Base-by-base conservation (phyloP, 768 basidiomycete genomes). In the Pholiota microspora region DNA sequence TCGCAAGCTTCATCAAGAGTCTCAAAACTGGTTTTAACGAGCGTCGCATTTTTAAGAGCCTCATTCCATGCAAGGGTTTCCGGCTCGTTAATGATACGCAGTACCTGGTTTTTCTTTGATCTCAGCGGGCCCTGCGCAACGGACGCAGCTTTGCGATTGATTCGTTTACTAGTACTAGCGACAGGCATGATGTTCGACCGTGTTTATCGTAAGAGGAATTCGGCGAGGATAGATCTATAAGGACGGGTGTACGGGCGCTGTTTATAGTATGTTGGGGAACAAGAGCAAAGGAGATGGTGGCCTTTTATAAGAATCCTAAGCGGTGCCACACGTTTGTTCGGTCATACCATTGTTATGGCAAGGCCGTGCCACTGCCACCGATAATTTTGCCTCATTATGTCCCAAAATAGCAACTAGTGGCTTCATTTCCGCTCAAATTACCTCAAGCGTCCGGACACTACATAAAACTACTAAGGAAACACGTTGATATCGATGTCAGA, bases 1-100 rank as follows among this genome's bases (percentile, higher is more conserved):
- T 74, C 71, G 70, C 79, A 78, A 0, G 81, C 68, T 27, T 84
- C 79, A 44, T 82, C 76, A 6, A 83, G 66, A 49, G 25, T 40
- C 21, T 54, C 53, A 47, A 54, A 54, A 36, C 23, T 47, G 21
- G 18, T 45, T 24, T 35, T 21, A 45, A 36, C 6, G 12, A 54
- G 13, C 7, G 45, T 18, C 24, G 45, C 10, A 4, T 44, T 27
- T 28, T 54, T 45, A 34, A 54, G 28, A 15, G 45, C 53, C 35
- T 36, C 45, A 12, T n/a, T 27, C 53, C 44, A 29, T 1, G 45
- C 53, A 32, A 34, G 24, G 24, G 36, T 47, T 45, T 54, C 53
- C 32, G 34, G 45, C 36, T 46, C 34, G 46, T 29, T 48, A 28
- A 47, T 47, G 45, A 35, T 24, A 46, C 46, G 53, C 28, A 54